Percentiles rank a stretch among this genome's conserved stretches.
phyloP scores from a whole-genome alignment of 176 grass and related monocot genomes.

The Musa troglodytarum region DNA sequence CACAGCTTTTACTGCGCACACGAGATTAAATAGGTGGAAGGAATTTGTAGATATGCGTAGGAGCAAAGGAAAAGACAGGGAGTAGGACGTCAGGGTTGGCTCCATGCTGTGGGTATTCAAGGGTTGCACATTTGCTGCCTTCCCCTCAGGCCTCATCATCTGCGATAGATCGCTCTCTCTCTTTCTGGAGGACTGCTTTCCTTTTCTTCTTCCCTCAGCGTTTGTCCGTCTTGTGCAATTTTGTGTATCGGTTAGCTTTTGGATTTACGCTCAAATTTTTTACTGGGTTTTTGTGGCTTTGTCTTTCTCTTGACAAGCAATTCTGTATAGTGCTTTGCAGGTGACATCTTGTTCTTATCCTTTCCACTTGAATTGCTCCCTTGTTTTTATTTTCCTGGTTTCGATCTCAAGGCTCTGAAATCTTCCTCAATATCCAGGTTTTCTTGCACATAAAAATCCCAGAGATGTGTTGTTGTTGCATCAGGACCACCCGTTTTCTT shows the following conservation, averaged over 20 bases:
- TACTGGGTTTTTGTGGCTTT: neutral
- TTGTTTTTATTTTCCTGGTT: neutral
- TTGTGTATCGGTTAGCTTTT: neutral
- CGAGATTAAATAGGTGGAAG: conserved; percentile 15
- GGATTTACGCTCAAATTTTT: neutral
- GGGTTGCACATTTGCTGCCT: conserved; percentile 26
- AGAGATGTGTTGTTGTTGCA: neutral
- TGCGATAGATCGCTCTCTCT: conserved; percentile 1
- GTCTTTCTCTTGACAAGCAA: neutral
- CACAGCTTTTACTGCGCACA: neutral
- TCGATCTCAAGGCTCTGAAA: too few relatives aligned
- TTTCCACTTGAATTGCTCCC: too few relatives aligned
- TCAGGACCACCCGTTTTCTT: neutral
- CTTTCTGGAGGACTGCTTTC: neutral
- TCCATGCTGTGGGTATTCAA: conserved; percentile 25
- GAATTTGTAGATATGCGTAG: conserved; percentile 64
- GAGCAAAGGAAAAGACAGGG: conserved; percentile 55
- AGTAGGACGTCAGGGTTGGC: conserved; percentile 41
- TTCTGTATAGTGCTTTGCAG: too few relatives aligned
- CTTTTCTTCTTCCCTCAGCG: conserved; percentile 15
- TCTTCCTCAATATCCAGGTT: too few relatives aligned
- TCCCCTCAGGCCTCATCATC: conserved; percentile 20
- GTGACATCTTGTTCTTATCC: too few relatives aligned
- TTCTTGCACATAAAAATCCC: too few relatives aligned
- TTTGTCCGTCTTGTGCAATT: conserved; percentile 19